These are phyloP conservation scores for Beauveria australis DNA, from an alignment of 2,329 filamentous ascomycete species.

Conservation along the genomic window DNA sequence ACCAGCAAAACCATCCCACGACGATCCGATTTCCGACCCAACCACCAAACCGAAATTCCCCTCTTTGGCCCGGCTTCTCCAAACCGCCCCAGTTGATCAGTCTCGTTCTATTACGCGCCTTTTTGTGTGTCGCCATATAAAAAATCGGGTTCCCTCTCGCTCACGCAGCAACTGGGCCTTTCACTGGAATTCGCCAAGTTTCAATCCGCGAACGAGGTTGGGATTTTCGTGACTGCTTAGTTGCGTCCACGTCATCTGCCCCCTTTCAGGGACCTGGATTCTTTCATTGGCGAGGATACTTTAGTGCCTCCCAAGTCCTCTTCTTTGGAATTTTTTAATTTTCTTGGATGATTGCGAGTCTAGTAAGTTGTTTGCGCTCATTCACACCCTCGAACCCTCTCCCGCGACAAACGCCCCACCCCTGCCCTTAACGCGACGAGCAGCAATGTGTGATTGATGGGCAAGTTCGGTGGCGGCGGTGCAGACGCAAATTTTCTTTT, in stretches of 20 bases:
- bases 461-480: neutral
- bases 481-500: neutral
- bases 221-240: slow-evolving; percentile 1
- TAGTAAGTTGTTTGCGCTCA: neutral
- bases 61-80: neutral
- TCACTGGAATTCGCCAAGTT: slow-evolving; percentile 11
- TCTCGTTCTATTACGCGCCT: neutral
- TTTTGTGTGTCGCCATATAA: neutral
- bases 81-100: neutral
- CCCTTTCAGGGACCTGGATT: neutral
- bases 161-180: neutral
- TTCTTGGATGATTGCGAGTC: slow-evolving; percentile 1
- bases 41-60: neutral
- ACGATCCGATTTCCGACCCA: neutral
- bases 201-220: slow-evolving; percentile 7
- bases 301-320: neutral
- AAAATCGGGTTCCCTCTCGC: neutral
- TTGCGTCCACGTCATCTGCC: neutral
- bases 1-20: neutral
- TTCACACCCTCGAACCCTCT: neutral
- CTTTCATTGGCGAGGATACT: neutral
- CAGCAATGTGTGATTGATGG: neutral
- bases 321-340: neutral
- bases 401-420: neutral
- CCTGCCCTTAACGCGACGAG: neutral